Evolutionary conservation across 2,329 filamentous ascomycete species (phyloP), one percentile per base, ranked within the genome.

Genomic region (Clarireedia paspali): DNA sequence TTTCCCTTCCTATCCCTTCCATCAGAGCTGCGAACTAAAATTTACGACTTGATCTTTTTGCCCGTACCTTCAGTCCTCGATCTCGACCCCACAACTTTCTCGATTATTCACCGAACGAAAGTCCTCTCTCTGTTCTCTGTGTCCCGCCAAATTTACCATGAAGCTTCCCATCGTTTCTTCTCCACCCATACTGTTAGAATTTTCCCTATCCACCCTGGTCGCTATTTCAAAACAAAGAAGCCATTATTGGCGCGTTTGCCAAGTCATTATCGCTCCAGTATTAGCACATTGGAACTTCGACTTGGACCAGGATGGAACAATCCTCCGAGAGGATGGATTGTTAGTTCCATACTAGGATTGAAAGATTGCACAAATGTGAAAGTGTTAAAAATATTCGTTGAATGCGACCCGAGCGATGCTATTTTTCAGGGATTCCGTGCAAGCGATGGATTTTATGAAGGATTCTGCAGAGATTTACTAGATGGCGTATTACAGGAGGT

Each of bases 241-340:
- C 87, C 87, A 1, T 74, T 91, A 0, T 75, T 91, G 27, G 79
- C 84, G 5, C 82, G 87, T 17, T 71, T 91, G 54, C 81, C 82
- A 20, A 70, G 79, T 0, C 73, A 72, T 30, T 84, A 87, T 67
- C 80, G 85, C 36, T 72, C 73, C 15, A 77, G 73, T 47, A 75
- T 91, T 46, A 83, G 78, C 0, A 79, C 79, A 0, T 72, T 91
- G 2, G 84, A 91, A 69, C 70, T 91, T 53, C 80, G 87, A 2
- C 74, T 91, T 0, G 88, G 88, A 0, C 87, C 87, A 0, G 87
- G 87, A 20, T 91, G 85, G 82, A 83, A 75, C 59, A 79, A 79
- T 56, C 87, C 88, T 14, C 88, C 88, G 1, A 75, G 75, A 36
- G 81, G 84, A 50, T 91, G 88, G 84, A 80, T 83, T 1, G 83